A percentile compares a stretch with the other conserved stretches of the same genome.
Conservation (phyloP, 129 eudicot species). For the Flaveria ramosissima region DNA sequence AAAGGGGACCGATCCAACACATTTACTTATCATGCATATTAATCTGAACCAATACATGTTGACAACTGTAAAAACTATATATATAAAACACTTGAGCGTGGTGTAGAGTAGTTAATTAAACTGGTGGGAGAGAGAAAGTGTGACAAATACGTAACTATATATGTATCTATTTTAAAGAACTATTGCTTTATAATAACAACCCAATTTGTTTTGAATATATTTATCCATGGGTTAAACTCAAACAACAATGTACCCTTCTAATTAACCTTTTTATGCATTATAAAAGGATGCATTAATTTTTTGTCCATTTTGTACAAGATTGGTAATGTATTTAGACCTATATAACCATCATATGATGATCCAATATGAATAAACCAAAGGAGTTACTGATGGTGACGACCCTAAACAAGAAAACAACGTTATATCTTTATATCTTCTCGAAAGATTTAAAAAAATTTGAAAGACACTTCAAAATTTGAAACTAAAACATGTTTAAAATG, state of each 20-base stretch:
- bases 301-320: background rate
- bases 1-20: slow-evolving; percentile 27
- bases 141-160: too few species aligned
- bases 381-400: slow-evolving; percentile 22
- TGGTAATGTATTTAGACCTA: too few species aligned
- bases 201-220: background rate
- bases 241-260: background rate
- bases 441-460: background rate
- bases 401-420: slow-evolving; percentile 19
- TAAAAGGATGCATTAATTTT: background rate
- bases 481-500: background rate
- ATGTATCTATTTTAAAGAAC: too few species aligned
- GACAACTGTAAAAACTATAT: too few species aligned
- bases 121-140: too few species aligned
- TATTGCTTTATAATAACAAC: background rate
- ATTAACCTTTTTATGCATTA: background rate
- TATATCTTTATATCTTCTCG: background rate
- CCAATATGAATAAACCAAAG: slow-evolving; percentile 12
- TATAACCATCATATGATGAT: too few species aligned
- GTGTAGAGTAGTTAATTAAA: too few species aligned
- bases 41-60: too few species aligned
- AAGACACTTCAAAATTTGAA: background rate
- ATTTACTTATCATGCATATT: background rate
- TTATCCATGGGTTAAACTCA: background rate
- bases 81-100: too few species aligned